phyloP scores from a whole-genome alignment of 1,139 yeast genomes.

The Spathaspora sp. region DNA sequence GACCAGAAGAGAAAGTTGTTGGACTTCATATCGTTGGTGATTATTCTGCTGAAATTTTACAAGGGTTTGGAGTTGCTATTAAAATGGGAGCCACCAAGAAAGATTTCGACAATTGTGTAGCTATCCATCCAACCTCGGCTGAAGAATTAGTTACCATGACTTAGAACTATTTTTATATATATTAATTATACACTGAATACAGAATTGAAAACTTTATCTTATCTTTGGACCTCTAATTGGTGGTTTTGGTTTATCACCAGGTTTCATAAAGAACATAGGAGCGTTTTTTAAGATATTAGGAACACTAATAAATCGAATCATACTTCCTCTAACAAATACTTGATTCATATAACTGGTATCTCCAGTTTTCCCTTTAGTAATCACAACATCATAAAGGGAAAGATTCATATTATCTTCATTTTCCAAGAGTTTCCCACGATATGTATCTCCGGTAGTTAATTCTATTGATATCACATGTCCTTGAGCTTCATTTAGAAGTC shows the following conservation, averaged over 20 bases:
- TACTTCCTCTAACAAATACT: conserved; percentile 90
- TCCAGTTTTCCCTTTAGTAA: conserved; percentile 69
- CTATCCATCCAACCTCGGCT: conserved; percentile 97
- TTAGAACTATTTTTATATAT: conserved; percentile 22
- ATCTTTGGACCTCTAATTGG: conserved; percentile 59
- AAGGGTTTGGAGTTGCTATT: conserved; percentile 97
- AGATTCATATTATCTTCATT: conserved; percentile 94
- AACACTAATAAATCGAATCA: conserved; percentile 76
- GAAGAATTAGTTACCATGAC: conserved; percentile 93
- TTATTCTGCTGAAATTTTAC: conserved; percentile 84
- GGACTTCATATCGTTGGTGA: conserved; percentile 95
- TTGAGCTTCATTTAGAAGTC: conserved; percentile 83
- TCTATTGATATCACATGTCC: conserved; percentile 88
- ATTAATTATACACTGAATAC: background rate
- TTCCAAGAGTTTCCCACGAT: conserved; percentile 81
- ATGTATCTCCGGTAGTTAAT: conserved; percentile 80
- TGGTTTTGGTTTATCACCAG: conserved; percentile 66
- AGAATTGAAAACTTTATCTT: conserved; percentile 5
- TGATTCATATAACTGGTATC: conserved; percentile 75
- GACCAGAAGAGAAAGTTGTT: conserved; percentile 86
- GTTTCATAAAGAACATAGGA: conserved; percentile 72
- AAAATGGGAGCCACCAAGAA: conserved; percentile 98
- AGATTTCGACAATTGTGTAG: conserved; percentile 93
- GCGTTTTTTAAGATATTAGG: conserved; percentile 90
- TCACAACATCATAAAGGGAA: conserved; percentile 78